Evolutionary conservation across 2,329 filamentous ascomycete species (phyloP).

Genomic region (Torrubiella hemipterigena): DNA sequence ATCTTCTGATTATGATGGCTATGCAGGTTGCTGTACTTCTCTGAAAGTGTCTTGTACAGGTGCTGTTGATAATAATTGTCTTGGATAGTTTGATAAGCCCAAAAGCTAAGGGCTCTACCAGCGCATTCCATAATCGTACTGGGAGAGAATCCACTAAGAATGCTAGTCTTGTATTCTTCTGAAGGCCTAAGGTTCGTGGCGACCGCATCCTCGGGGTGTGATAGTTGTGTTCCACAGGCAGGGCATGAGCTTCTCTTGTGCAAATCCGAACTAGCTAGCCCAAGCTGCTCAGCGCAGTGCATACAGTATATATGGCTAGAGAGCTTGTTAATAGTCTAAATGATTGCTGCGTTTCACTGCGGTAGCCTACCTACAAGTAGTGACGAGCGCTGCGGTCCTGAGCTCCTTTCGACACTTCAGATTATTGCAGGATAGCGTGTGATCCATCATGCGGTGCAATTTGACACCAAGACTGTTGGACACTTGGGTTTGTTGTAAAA

Average conservation of each 20-base stretch:
- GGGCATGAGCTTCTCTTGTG: conserved; percentile 48
- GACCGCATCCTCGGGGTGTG: conserved; percentile 63
- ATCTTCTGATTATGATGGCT: conserved; percentile 61
- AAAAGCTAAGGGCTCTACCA: conserved; percentile 67
- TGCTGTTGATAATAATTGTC: conserved; percentile 75
- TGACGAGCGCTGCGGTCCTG: conserved; percentile 64
- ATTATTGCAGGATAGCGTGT: conserved; percentile 65
- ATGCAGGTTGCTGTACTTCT: conserved; percentile 56
- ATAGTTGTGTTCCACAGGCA: conserved; percentile 58
- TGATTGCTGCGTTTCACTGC: not conserved
- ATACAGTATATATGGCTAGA: conserved; percentile 75
- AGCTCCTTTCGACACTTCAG: conserved; percentile 63
- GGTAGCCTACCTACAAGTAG: conserved; percentile 64
- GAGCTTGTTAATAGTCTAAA: not conserved
- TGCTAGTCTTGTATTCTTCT: conserved; percentile 82
- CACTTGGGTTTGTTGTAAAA: no score
- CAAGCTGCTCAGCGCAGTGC: conserved; percentile 54
- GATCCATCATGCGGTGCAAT: conserved; percentile 47
- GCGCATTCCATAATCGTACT: conserved; percentile 79
- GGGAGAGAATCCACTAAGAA: conserved; percentile 73
- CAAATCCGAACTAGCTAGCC: conserved; percentile 36
- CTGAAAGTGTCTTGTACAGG: conserved; percentile 56
- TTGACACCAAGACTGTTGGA: no score
- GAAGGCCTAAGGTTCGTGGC: conserved; percentile 61
- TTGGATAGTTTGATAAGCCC: conserved; percentile 75